Conservation (phyloP, 208 protist species). For the Cochliopodium minus region DNA sequence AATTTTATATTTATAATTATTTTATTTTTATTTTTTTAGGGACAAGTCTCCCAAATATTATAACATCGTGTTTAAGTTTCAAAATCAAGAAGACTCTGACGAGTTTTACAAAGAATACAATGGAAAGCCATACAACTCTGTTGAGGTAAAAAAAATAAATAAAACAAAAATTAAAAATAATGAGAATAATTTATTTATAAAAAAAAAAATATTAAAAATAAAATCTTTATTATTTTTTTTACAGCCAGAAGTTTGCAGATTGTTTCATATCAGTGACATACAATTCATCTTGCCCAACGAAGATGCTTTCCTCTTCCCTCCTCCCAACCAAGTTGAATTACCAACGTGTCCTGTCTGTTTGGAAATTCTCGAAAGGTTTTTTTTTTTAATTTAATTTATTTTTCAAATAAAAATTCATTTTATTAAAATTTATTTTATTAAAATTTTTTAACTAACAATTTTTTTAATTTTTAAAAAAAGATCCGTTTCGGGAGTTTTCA, state of each 20-base stretch:
- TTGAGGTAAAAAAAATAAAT: neutral
- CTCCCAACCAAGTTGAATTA: neutral
- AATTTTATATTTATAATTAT: too few species aligned
- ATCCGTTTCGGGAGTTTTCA: neutral
- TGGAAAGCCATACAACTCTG: constrained; percentile 5
- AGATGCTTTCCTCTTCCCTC: neutral
- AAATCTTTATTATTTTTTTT: neutral
- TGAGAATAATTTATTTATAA: neutral
- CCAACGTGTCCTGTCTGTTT: constrained; percentile 7
- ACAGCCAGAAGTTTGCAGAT: neutral
- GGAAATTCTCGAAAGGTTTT: too few species aligned
- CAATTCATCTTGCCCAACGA: neutral
- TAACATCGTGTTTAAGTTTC: neutral
- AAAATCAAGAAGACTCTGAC: neutral
- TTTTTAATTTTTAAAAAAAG: too few species aligned
- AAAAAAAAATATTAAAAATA: neutral
- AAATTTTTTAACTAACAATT: too few species aligned
- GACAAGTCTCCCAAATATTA: neutral
- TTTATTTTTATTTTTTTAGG: too few species aligned
- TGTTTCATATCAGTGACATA: neutral
- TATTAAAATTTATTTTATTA: too few species aligned
- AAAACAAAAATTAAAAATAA: neutral
- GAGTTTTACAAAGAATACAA: constrained; percentile 1
- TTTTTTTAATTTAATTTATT: too few species aligned
- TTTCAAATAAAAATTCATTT: too few species aligned